phyloP scores from a whole-genome alignment of 495 filamentous ascomycete genomes.

The Penicillium verhagenii region DNA sequence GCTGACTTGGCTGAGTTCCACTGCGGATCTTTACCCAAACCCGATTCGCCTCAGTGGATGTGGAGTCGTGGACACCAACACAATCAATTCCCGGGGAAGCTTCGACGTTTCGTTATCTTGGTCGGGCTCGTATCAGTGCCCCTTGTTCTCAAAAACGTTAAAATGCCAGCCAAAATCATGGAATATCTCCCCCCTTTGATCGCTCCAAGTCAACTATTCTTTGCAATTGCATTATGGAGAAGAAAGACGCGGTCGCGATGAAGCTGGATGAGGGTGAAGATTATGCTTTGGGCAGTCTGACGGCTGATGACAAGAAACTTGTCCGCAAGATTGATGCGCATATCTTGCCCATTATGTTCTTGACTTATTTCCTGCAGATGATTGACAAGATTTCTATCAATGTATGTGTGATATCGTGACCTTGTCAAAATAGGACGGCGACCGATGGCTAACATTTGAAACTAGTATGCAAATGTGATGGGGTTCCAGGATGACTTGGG shows the following conservation, averaged over 20 bases:
- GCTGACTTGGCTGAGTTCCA: no score
- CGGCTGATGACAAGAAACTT: conserved; percentile 36
- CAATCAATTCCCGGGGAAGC: neutral
- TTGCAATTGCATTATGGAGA: conserved; percentile 4
- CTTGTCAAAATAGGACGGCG: neutral
- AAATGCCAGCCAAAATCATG: conserved; percentile 8
- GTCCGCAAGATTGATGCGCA: conserved; percentile 50
- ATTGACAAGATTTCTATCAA: conserved; percentile 66
- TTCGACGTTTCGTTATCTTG: conserved; percentile 1
- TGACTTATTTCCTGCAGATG: conserved; percentile 62
- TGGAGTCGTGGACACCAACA: no score
- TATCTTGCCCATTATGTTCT: conserved; percentile 57
- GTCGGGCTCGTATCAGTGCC: conserved; percentile 2
- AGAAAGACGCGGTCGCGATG: conserved; percentile 8
- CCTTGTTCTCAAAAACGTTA: conserved; percentile 1
- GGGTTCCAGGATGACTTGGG: conserved; percentile 49
- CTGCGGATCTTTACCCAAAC: conserved; percentile 9
- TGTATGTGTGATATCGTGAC: conserved; percentile 27
- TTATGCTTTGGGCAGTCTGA: conserved; percentile 17
- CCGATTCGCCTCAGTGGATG: conserved; percentile 3
- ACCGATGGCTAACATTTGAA: neutral
- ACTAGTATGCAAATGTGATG: conserved; percentile 56
- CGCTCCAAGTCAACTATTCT: neutral
- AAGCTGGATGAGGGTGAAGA: conserved; percentile 13
- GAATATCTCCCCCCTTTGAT: neutral